Conservation (phyloP, 495 filamentous ascomycete species). For the Podospora pseudopauciseta region DNA sequence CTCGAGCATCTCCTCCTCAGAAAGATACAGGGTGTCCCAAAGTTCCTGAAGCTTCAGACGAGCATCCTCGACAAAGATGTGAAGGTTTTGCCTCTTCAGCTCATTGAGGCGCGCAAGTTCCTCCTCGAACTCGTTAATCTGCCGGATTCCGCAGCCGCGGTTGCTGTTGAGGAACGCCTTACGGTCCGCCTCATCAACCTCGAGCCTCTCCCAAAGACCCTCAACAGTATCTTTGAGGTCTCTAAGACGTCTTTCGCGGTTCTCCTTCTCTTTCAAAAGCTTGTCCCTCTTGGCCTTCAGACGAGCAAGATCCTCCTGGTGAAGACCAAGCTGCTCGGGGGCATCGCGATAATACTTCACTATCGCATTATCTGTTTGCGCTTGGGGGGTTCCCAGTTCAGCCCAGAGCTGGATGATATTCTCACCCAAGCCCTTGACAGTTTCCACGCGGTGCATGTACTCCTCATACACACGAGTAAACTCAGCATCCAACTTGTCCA, state of each 20-base stretch:
- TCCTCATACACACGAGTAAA: constrained; percentile 93
- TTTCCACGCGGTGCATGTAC: constrained; percentile 73
- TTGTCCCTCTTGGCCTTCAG: constrained; percentile 73
- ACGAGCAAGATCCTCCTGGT: constrained; percentile 73
- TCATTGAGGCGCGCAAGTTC: constrained; percentile 83
- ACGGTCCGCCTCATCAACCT: constrained; percentile 73
- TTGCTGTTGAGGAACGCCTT: constrained; percentile 72
- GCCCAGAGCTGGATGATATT: constrained; percentile 93
- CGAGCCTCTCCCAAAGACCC: constrained; percentile 82
- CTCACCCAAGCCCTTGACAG: constrained; percentile 70
- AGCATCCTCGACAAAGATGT: constrained; percentile 92
- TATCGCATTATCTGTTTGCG: constrained; percentile 82
- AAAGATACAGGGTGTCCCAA: constrained; percentile 91
- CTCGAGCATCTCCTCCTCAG: constrained; percentile 96
- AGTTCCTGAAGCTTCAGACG: constrained; percentile 85
- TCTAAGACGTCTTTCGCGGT: constrained; percentile 74
- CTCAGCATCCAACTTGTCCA: constrained; percentile 80
- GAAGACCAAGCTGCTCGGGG: constrained; percentile 89
- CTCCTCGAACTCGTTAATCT: constrained; percentile 91
- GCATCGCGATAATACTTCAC: constrained; percentile 84
- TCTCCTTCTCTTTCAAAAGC: constrained; percentile 87
- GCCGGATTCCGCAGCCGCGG: constrained; percentile 74
- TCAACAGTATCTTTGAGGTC: constrained; percentile 73
- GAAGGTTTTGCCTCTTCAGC: constrained; percentile 89
- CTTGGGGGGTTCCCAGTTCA: constrained; percentile 87